These are phyloP conservation scores for Rhodotorula graminis DNA, from an alignment of 768 basidiomycete genomes.

Conservation along the genomic window DNA sequence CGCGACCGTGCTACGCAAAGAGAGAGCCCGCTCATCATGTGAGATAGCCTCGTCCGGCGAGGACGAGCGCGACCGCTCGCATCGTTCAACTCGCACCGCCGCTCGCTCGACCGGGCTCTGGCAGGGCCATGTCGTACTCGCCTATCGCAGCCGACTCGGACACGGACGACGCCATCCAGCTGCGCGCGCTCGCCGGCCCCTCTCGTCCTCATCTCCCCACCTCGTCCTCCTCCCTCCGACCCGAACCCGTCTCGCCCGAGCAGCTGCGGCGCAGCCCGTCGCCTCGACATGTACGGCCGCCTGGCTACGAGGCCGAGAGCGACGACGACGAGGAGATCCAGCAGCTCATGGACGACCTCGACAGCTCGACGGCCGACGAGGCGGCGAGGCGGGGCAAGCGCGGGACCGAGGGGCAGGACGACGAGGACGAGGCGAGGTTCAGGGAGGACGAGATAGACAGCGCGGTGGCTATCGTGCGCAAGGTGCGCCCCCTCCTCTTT, in stretches of 20 bases:
- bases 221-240: not conserved
- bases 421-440: not conserved
- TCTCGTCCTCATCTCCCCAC: not conserved
- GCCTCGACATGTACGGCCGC: not conserved
- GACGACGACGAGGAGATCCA: slow-evolving; percentile 3
- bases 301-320: not conserved
- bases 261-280: not conserved
- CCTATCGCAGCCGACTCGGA: not conserved
- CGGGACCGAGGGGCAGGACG: too few species aligned
- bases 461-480: not conserved
- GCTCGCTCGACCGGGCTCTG: too few species aligned
- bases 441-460: not conserved
- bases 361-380: too few species aligned
- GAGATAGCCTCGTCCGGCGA: not conserved
- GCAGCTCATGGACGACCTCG: not conserved
- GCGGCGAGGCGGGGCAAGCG: not conserved
- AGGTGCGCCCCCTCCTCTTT: not conserved
- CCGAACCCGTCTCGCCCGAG: not conserved
- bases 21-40: not conserved
- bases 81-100: not conserved
- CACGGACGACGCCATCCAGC: not conserved
- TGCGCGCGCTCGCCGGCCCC: not conserved
- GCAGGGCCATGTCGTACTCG: not conserved
- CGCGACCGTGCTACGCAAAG: too few species aligned
- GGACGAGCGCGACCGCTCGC: too few species aligned